phyloP scores from a whole-genome alignment of 495 filamentous ascomycete genomes.

The Podospora fimiseda region DNA sequence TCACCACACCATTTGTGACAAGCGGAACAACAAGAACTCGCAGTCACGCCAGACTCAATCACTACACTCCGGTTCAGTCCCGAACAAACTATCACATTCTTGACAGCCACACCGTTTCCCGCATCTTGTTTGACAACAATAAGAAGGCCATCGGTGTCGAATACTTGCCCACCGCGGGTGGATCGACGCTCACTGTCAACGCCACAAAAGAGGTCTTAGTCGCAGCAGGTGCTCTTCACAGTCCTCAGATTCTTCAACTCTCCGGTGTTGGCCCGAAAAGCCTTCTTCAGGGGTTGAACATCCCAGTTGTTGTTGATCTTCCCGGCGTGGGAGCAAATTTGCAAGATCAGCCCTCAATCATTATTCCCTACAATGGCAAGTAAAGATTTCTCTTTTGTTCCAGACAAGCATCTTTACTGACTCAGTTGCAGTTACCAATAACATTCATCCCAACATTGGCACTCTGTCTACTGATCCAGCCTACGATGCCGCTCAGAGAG shows the following conservation, averaged over 20 bases:
- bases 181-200: constrained; percentile 16
- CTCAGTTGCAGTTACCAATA: constrained; percentile 31
- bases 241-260: constrained; percentile 55
- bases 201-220: constrained; percentile 49
- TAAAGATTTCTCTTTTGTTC: constrained; percentile 19
- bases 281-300: constrained; percentile 58
- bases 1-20: constrained; percentile 31
- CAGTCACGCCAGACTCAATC: constrained; percentile 31
- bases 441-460: constrained; percentile 27
- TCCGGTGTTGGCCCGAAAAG: constrained; percentile 66
- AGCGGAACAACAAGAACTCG: constrained; percentile 34
- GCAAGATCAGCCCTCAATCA: constrained; percentile 39
- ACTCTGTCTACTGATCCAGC: constrained; percentile 25
- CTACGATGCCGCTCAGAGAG: constrained; percentile 2
- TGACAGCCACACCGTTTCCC: constrained; percentile 37
- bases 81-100: constrained; percentile 42
- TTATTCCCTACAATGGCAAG: constrained; percentile 22
- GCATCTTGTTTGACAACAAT: constrained; percentile 33
- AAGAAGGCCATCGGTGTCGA: constrained; percentile 28
- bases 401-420: constrained; percentile 38
- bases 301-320: constrained; percentile 63
- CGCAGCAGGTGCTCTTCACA: constrained; percentile 49
- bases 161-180: constrained; percentile 20
- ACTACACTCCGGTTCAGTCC: constrained; percentile 30
- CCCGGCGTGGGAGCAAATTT: constrained; percentile 70